Conservation (phyloP, 2,329 filamentous ascomycete genomes). For the Colletotrichum salicis region DNA sequence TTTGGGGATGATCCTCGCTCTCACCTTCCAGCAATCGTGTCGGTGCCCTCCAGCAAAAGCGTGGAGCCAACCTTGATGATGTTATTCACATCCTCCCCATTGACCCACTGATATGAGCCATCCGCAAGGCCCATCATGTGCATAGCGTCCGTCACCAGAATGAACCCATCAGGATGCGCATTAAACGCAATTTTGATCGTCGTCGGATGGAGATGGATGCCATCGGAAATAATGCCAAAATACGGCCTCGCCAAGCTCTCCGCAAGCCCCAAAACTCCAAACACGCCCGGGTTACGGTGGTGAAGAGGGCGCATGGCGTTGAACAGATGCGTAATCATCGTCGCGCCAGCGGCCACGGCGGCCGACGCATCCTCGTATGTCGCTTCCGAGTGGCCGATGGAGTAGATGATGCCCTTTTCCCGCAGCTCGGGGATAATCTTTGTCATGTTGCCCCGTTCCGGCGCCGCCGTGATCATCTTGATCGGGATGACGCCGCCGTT, state of each 20-base stretch:
- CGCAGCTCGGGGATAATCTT: slow-evolving; percentile 74
- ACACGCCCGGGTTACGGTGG: slow-evolving; percentile 91
- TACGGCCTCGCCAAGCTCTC: slow-evolving; percentile 72
- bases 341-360: slow-evolving; percentile 79
- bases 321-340: slow-evolving; percentile 93
- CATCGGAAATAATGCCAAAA: slow-evolving; percentile 91
- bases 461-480: slow-evolving; percentile 87
- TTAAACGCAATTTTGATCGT: slow-evolving; percentile 91
- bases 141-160: slow-evolving; percentile 94
- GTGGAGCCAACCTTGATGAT: slow-evolving; percentile 78
- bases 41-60: slow-evolving; percentile 80
- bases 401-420: slow-evolving; percentile 75
- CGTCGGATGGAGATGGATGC: slow-evolving; percentile 88
- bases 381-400: slow-evolving; percentile 88
- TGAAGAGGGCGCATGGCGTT: slow-evolving; percentile 93
- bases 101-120: slow-evolving; percentile 87
- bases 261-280: slow-evolving; percentile 81
- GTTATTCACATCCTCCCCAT: slow-evolving; percentile 67
- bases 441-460: slow-evolving; percentile 79
- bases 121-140: slow-evolving; percentile 85
- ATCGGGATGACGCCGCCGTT: slow-evolving; percentile 57
- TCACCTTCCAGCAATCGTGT: slow-evolving; percentile 81
- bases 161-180: slow-evolving; percentile 83
- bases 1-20: slow-evolving; percentile 39
- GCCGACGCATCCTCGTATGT: slow-evolving; percentile 83